Conservation (phyloP, 768 basidiomycete species). For the Mycena floridula region DNA sequence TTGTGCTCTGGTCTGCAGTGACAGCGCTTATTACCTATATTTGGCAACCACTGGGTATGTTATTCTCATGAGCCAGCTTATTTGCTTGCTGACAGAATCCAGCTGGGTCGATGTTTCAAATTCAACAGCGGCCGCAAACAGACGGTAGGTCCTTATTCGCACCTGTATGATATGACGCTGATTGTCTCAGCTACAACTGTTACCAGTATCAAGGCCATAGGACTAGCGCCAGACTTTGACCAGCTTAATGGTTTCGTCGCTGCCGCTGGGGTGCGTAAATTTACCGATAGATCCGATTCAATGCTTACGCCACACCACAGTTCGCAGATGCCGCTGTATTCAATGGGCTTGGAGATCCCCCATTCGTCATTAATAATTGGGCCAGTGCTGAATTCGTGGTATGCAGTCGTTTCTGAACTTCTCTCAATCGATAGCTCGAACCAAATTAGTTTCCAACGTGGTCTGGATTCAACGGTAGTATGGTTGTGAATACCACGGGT, state of each 20-base stretch:
- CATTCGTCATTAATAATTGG: conserved; percentile 49
- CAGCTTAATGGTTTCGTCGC: conserved; percentile 50
- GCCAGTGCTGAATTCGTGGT: conserved; percentile 49
- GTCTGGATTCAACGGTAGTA: conserved; percentile 44
- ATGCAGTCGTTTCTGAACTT: too few relatives aligned
- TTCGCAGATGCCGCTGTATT: conserved; percentile 40
- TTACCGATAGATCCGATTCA: too few relatives aligned
- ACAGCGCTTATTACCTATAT: conserved; percentile 38
- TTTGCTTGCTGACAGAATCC: too few relatives aligned
- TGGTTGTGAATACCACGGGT: conserved; percentile 48
- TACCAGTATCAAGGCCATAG: conserved; percentile 32
- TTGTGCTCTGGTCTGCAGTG: conserved; percentile 47
- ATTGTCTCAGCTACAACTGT: conserved; percentile 20
- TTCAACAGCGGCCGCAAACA: conserved; percentile 21
- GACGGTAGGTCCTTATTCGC: conserved; percentile 14
- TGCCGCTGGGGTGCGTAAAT: conserved; percentile 56
- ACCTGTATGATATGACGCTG: too few relatives aligned
- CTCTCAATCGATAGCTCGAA: too few relatives aligned
- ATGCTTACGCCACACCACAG: too few relatives aligned
- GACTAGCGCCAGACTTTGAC: conserved; percentile 37
- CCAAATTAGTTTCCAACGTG: conserved; percentile 40
- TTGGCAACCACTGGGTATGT: conserved; percentile 53
- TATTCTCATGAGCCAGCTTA: conserved; percentile 4
- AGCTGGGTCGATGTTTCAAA: conserved; percentile 39
- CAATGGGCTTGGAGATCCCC: conserved; percentile 46